phyloP scores from a whole-genome alignment of 805 yeast species.

The Ogataea trehaloabstinens region DNA sequence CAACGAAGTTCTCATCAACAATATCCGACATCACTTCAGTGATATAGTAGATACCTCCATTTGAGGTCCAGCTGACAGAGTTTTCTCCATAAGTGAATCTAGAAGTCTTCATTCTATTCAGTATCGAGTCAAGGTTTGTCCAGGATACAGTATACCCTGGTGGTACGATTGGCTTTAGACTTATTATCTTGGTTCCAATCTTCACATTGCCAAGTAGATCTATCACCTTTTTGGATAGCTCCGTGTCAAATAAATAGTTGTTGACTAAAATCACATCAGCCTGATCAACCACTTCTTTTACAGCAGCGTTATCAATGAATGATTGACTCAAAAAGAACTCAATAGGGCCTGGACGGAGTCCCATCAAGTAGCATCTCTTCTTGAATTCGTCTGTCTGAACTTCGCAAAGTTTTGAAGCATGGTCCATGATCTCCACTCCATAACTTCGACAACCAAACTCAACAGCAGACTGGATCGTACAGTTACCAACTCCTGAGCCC shows the following conservation, averaged over 20 bases:
- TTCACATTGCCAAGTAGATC: constrained; percentile 57
- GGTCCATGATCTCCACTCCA: constrained; percentile 88
- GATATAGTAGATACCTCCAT: constrained; percentile 75
- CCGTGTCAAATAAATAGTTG: constrained; percentile 80
- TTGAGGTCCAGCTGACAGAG: constrained; percentile 89
- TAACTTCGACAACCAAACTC: constrained; percentile 82
- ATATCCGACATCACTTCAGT: constrained; percentile 54
- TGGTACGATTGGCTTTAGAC: constrained; percentile 76
- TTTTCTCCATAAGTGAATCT: constrained; percentile 61
- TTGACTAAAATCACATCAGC: constrained; percentile 78
- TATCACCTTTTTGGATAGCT: constrained; percentile 66
- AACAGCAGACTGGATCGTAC: constrained; percentile 83
- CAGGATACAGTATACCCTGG: constrained; percentile 66
- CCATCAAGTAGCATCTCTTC: constrained; percentile 59
- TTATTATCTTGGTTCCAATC: constrained; percentile 75
- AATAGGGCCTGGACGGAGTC: constrained; percentile 56
- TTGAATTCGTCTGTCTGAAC: constrained; percentile 58
- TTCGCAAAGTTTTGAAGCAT: constrained; percentile 68
- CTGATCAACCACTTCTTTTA: constrained; percentile 49
- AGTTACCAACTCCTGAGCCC: constrained; percentile 94
- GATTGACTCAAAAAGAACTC: constrained; percentile 64
- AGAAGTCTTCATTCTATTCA: constrained; percentile 64
- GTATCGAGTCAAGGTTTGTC: constrained; percentile 51
- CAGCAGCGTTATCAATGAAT: constrained; percentile 64
- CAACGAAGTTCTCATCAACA: constrained; percentile 33